Evolutionary conservation across 2,329 filamentous ascomycete genomes (phyloP), one percentile per base, ranked within the genome.

Genomic region (Gnomoniopsis smithogilvyi): DNA sequence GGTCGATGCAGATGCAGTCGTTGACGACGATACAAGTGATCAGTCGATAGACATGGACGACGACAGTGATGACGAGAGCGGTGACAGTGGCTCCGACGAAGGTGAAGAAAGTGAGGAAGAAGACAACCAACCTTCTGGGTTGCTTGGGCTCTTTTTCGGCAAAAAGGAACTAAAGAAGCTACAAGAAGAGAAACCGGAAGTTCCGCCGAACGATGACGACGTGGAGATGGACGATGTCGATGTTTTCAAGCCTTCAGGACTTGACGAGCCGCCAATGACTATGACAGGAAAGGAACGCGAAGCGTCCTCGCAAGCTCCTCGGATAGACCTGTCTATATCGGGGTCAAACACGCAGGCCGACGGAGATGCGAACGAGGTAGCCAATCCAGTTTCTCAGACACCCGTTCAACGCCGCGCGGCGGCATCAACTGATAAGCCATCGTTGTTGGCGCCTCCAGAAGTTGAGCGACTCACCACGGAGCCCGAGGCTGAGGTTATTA

Each of bases 1-100:
- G 43, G 65, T 43, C 10, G 62, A 60, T 24, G 66, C 59, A 1
- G 67, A 65, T 1, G 69, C 67, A 34, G 65, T 73, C 24, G 71
- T 71, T 6, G 65, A 71, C 46, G 76, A 78, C 47, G 83, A 85
- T 10, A 85, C 80, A 3, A 83, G 80, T 47, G 86, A 89, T 63
- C 85, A 88, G 67, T 88, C 86, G 1, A 75, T 88, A 22, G 84
- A 87, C 65, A 89, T 89, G 85, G 85, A 88, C 58, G 73, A 80
- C 30, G 83, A 87, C 48, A 76, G 77, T 68, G 76, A 79, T 19
- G 78, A 75, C 49, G 76, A 74, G 34, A 77, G 76, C 3, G 71
- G 73, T 30, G 70, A 72, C 8, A 70, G 72, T 2, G 73, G 71
- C 1, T 47, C 78, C n/a, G 69, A 76, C 15, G 73, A 78, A 17